Percentiles rank a stretch among this genome's conserved stretches.
Evolutionary conservation across 441 rosid genomes (phyloP).

Genomic region (Croton setiger): DNA sequence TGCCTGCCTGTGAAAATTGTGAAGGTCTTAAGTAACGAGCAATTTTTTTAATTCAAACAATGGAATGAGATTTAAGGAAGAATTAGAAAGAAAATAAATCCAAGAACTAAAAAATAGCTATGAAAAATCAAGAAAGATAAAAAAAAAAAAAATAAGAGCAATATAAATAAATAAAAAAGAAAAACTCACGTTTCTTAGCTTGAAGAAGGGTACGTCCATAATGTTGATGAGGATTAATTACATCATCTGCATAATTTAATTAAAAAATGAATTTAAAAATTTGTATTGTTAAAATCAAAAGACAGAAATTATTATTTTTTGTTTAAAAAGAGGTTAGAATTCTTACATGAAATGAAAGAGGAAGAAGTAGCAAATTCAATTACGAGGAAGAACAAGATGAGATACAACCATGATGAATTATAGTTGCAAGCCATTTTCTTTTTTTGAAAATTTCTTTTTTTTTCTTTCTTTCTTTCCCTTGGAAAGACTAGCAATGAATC

Average conservation of each 20-base stretch:
- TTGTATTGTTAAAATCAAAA: not conserved
- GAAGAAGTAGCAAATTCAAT: conserved; percentile 34
- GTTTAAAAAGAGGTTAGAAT: conserved; percentile 13
- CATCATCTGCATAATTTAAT: conserved; percentile 41
- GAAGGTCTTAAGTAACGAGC: too few relatives aligned
- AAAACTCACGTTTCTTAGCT: conserved; percentile 36
- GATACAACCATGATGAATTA: conserved; percentile 15
- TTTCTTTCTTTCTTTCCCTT: not conserved
- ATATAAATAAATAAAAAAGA: not conserved
- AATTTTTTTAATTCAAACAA: too few relatives aligned
- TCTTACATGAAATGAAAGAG: conserved; percentile 40
- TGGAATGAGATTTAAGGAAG: too few relatives aligned
- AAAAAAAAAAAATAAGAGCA: too few relatives aligned
- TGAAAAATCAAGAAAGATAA: not conserved
- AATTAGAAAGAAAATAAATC: not conserved
- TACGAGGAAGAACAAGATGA: conserved; percentile 29
- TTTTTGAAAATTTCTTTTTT: not conserved
- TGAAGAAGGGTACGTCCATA: conserved; percentile 61
- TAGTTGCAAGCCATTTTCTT: conserved; percentile 23
- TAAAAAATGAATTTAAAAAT: not conserved
- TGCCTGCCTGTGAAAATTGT: too few relatives aligned
- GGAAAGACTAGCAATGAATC: conserved; percentile 17
- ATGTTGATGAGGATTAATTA: conserved; percentile 29
- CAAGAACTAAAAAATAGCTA: not conserved
- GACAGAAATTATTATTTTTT: too few relatives aligned